These are phyloP conservation scores for Pseudocercospora cruenta DNA, from an alignment of 2,329 filamentous ascomycete genomes.

Conservation along the genomic window DNA sequence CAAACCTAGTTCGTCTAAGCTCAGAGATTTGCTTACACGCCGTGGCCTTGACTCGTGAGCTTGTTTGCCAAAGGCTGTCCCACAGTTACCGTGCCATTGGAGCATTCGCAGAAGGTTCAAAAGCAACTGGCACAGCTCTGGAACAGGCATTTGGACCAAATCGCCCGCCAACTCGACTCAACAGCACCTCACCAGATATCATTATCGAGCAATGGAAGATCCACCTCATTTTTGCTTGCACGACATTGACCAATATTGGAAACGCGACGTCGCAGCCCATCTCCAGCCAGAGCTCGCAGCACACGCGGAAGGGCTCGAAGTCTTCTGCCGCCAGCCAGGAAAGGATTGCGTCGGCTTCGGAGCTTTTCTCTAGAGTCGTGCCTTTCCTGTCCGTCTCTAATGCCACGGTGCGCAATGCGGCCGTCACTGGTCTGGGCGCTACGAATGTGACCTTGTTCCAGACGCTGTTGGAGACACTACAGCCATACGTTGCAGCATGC, in stretches of 20 bases:
- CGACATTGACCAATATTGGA: conserved; percentile 75
- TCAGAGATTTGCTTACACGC: conserved; percentile 91
- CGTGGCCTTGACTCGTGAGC: conserved; percentile 84
- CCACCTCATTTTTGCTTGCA: conserved; percentile 95
- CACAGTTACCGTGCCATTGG: conserved; percentile 90
- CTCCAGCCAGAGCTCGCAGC: conserved; percentile 63
- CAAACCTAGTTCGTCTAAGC: conserved; percentile 87
- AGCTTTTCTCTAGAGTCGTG: conserved; percentile 88
- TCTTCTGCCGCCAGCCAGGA: conserved; percentile 65
- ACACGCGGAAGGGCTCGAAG: conserved; percentile 79
- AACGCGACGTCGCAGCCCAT: conserved; percentile 61
- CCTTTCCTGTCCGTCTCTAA: conserved; percentile 82
- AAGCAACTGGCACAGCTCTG: conserved; percentile 59
- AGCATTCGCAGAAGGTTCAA: conserved; percentile 70
- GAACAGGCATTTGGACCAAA: conserved; percentile 54
- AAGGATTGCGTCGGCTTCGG: conserved; percentile 84
- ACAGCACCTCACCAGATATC: conserved; percentile 77
- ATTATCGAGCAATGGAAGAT: conserved; percentile 97
- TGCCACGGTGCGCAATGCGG: conserved; percentile 80
- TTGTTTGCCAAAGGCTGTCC: conserved; percentile 87
- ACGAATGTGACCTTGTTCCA: conserved; percentile 95
- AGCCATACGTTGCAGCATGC: conserved; percentile 81
- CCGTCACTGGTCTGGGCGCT: conserved; percentile 87
- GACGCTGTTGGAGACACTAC: conserved; percentile 84
- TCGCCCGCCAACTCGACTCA: conserved; percentile 45